phyloP scores from a whole-genome alignment of 148 eudicot species.

The Rhododendron vialii region DNA sequence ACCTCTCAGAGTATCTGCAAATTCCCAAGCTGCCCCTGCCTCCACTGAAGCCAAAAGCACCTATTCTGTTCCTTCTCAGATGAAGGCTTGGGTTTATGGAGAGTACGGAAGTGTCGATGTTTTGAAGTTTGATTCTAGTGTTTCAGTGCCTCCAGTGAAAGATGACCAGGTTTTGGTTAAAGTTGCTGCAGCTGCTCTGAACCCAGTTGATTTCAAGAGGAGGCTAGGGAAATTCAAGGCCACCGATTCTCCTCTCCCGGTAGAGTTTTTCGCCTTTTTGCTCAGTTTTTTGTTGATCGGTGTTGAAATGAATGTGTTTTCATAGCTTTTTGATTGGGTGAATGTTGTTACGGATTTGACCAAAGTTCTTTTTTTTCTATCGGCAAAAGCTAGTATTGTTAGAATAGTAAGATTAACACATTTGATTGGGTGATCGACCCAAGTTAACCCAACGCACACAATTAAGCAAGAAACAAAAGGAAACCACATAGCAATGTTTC shows the following conservation, averaged over 20 bases:
- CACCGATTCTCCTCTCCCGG: slow-evolving; percentile 92
- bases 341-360: not conserved
- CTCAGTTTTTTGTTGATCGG: not conserved
- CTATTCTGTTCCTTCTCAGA: slow-evolving; percentile 36
- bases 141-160: slow-evolving; percentile 60
- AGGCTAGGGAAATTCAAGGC: slow-evolving; percentile 82
- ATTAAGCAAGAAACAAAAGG: not conserved
- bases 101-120: slow-evolving; percentile 92
- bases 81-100: slow-evolving; percentile 90
- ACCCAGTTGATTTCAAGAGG: slow-evolving; percentile 90
- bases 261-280: slow-evolving; percentile 19
- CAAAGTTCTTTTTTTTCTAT: not conserved
- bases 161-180: slow-evolving; percentile 83
- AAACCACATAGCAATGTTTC: not conserved
- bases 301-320: not conserved
- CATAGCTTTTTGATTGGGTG: not conserved
- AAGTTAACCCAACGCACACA: not conserved
- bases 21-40: slow-evolving; percentile 55
- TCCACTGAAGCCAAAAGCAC: slow-evolving; percentile 22
- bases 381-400: not conserved
- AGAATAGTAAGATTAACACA: not conserved
- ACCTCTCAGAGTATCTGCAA: slow-evolving; percentile 34
- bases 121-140: slow-evolving; percentile 48
- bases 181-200: slow-evolving; percentile 84
- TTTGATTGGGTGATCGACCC: not conserved